These are phyloP conservation scores for Biscutella laevigata DNA, from an alignment of 441 rosid genomes.

Conservation along the genomic window DNA sequence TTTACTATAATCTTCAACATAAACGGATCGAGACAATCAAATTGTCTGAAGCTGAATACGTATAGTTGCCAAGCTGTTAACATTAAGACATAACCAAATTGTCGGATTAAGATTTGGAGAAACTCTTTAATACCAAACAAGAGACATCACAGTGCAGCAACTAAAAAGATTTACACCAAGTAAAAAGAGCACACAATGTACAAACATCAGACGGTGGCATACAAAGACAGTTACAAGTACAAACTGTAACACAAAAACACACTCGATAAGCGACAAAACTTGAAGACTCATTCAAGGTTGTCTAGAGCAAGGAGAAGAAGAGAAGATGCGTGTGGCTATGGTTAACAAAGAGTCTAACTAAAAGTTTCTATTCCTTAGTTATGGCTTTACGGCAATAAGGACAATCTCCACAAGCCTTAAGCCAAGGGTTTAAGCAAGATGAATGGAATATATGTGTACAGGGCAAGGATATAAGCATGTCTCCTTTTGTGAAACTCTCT, in stretches of 20 bases:
- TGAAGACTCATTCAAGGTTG: not conserved
- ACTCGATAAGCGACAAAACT: slow-evolving; percentile 10
- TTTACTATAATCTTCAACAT: too few relatives aligned
- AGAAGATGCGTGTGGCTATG: slow-evolving; percentile 6
- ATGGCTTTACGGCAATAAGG: slow-evolving; percentile 78
- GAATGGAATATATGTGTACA: slow-evolving; percentile 70
- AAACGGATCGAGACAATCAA: not conserved
- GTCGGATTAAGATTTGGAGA: not conserved
- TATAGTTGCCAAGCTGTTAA: not conserved
- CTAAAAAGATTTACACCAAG: not conserved
- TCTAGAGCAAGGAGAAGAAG: not conserved
- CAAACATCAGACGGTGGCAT: not conserved
- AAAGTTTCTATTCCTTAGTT: slow-evolving; percentile 6
- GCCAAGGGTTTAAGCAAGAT: slow-evolving; percentile 78
- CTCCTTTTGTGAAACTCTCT: slow-evolving; percentile 63
- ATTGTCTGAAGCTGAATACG: not conserved
- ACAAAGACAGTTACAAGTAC: slow-evolving; percentile 8
- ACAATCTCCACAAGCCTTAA: slow-evolving; percentile 78
- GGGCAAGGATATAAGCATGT: slow-evolving; percentile 44
- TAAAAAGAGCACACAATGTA: not conserved
- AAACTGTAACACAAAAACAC: slow-evolving; percentile 4
- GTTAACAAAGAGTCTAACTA: slow-evolving; percentile 4
- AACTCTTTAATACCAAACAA: not conserved
- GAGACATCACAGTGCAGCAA: not conserved
- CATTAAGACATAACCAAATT: not conserved